These are phyloP conservation scores for Suhomyces taliae DNA, from an alignment of 1,139 yeast species.

Conservation along the genomic window DNA sequence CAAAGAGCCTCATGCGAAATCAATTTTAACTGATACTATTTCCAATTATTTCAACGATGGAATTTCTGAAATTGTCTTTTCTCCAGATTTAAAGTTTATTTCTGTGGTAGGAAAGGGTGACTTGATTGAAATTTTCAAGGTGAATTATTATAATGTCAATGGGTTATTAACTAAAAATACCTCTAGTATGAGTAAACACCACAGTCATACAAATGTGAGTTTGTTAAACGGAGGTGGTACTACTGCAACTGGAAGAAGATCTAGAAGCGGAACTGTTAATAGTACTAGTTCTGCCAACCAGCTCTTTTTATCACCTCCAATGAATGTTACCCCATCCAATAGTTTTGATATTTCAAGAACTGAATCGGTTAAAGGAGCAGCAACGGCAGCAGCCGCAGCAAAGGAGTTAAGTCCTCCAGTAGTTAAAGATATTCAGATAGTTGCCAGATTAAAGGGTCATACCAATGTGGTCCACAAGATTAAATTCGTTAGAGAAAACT, in stretches of 20 bases:
- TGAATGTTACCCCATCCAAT: constrained; percentile 21
- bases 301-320: constrained; percentile 22
- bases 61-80: constrained; percentile 54
- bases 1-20: constrained; percentile 6
- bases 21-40: constrained; percentile 51
- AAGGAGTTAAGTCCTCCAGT: constrained; percentile 33
- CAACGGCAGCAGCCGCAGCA: constrained; percentile 10
- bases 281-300: constrained; percentile 24
- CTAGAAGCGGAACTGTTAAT: constrained; percentile 41
- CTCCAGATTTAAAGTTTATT: constrained; percentile 66
- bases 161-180: constrained; percentile 27
- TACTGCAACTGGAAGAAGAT: constrained; percentile 24
- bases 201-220: constrained; percentile 15
- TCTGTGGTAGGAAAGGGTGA: constrained; percentile 60
- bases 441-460: constrained; percentile 63
- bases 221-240: constrained; percentile 10
- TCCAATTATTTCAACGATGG: constrained; percentile 71
- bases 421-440: constrained; percentile 43
- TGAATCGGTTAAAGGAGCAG: constrained; percentile 1
- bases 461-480: constrained; percentile 61
- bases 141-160: constrained; percentile 41
- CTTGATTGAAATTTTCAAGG: constrained; percentile 54
- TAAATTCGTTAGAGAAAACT: constrained; percentile 26
- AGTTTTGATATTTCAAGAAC: constrained; percentile 20
- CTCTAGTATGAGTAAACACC: constrained; percentile 12